These are phyloP conservation scores for Tolypocladium guangdongense DNA, from an alignment of 2,329 filamentous ascomycete species.

Conservation along the genomic window DNA sequence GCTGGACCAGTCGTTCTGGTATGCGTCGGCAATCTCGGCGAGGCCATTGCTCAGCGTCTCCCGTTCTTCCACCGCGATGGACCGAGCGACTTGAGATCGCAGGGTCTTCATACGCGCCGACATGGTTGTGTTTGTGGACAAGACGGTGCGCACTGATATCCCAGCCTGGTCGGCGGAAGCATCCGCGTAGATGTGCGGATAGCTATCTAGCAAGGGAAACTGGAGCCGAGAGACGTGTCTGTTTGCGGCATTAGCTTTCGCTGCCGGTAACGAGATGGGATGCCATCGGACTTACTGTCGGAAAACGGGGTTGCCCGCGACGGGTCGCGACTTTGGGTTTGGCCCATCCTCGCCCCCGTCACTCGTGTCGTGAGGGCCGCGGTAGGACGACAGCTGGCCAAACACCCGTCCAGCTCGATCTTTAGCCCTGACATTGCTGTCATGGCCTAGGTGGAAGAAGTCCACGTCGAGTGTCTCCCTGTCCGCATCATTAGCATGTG, in stretches of 20 bases:
- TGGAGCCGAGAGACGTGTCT: conserved; percentile 4
- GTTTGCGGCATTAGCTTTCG: neutral
- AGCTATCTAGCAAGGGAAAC: conserved; percentile 67
- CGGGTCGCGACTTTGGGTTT: conserved; percentile 8
- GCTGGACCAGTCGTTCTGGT: conserved; percentile 78
- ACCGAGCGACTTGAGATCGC: conserved; percentile 50
- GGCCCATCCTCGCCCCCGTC: neutral
- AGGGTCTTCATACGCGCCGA: conserved; percentile 56
- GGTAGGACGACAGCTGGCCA: conserved; percentile 14
- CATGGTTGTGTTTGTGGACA: conserved; percentile 69
- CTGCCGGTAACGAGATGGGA: neutral
- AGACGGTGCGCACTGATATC: conserved; percentile 38
- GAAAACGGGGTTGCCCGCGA: conserved; percentile 15
- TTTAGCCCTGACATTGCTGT: neutral
- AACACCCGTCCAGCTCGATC: conserved; percentile 15
- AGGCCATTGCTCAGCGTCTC: conserved; percentile 75
- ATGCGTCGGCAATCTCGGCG: conserved; percentile 74
- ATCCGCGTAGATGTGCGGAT: conserved; percentile 60
- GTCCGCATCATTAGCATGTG: conserved; percentile 16
- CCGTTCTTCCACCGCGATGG: conserved; percentile 64
- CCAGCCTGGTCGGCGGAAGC: conserved; percentile 17
- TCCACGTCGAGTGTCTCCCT: conserved; percentile 19
- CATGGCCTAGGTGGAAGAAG: conserved; percentile 17
- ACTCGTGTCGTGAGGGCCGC: conserved; percentile 7
- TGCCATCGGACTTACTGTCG: conserved; percentile 11